Base-by-base conservation (phyloP, 371 early-diverging fungal genomes). In the Circinella minor region DNA sequence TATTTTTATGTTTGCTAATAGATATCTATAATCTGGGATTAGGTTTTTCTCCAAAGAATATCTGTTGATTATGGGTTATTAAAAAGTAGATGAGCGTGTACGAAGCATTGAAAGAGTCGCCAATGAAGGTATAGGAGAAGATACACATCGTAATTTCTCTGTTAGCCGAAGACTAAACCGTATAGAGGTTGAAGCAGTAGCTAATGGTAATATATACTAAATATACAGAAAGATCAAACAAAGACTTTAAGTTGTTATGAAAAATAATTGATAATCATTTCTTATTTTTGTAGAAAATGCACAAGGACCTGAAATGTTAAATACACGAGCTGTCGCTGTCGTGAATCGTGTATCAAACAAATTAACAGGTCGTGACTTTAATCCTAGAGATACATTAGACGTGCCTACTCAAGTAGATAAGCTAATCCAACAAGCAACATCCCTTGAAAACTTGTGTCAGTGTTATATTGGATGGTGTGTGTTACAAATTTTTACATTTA, bases 401-500 rank as follows among this genome's bases (percentile, higher is more conserved):
- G 95, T 95, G 4, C 88, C 89, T 0, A 87, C 89, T 11, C 99
- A 98, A 81, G 97, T 98, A 2, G 95, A 98, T 47, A 89, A 91
- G 68, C 84, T 99, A 37, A 98, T 99, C 39, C 85, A 93, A 65
- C 96, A 98, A 81, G 99, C 99, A 17, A 96, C 93, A 0, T 92
- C 95, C 4, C 74, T 94, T 6, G 98, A 97, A 70, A 99, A 99
- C 71, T 83, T 99, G 46, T 95, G 96, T 73, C 96, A 95, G 73
- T 94, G 97, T 77, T 99, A 95, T 76, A 89, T 94, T 73, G 99
- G 99, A 64, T 99, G 99, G 99, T 77, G 51, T n/a, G 63, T 68
- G 15, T 18, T 27, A 27, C 27, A 27, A 27, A 27, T 1, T 27
- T 27, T 27, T 1, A 27, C 27, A 27, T 27, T 27, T 27, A 27